Conservation (phyloP, 352 stramenopile species). For the Phytophthora crassamura region DNA sequence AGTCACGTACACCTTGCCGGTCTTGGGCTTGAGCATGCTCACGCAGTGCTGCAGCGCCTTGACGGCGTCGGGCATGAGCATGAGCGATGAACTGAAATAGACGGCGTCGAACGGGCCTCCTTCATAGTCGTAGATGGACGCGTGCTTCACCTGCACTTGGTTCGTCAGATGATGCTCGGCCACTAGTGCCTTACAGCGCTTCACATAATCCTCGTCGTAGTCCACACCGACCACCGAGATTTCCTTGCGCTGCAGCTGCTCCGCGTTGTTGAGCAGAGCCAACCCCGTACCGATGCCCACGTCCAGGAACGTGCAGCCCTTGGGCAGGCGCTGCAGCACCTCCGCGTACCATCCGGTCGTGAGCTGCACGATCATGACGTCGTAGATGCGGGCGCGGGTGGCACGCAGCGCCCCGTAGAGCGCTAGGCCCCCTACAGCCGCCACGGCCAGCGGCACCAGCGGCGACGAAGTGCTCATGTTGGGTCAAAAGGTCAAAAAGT, state of each 20-base stretch:
- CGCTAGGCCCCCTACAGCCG: slow-evolving; percentile 25
- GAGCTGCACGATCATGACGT: slow-evolving; percentile 87
- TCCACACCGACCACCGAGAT: slow-evolving; percentile 89
- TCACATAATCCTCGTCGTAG: slow-evolving; percentile 90
- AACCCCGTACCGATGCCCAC: slow-evolving; percentile 91
- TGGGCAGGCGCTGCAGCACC: slow-evolving; percentile 71
- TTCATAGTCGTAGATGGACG: slow-evolving; percentile 83
- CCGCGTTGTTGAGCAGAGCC: slow-evolving; percentile 68
- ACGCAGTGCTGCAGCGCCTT: slow-evolving; percentile 75
- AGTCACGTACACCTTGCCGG: slow-evolving; percentile 87
- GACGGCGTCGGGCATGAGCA: slow-evolving; percentile 91
- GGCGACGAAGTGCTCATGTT: slow-evolving; percentile 10
- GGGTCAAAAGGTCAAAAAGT: too few species aligned
- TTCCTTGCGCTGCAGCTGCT: slow-evolving; percentile 69
- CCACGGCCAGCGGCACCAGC: slow-evolving; percentile 15
- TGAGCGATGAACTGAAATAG: slow-evolving; percentile 94
- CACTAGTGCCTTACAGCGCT: slow-evolving; percentile 66
- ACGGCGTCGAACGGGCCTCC: slow-evolving; percentile 84
- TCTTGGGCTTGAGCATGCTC: slow-evolving; percentile 65
- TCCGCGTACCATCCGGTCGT: slow-evolving; percentile 91
- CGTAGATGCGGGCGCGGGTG: slow-evolving; percentile 85
- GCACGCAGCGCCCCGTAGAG: slow-evolving; percentile 63
- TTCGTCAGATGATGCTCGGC: slow-evolving; percentile 42
- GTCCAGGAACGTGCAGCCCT: slow-evolving; percentile 78
- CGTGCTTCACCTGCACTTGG: slow-evolving; percentile 71